Percentiles rank a stretch among this genome's conserved stretches.
Evolutionary conservation across 257 asterid species (phyloP).

Genomic region (Marsdenia floribunda): DNA sequence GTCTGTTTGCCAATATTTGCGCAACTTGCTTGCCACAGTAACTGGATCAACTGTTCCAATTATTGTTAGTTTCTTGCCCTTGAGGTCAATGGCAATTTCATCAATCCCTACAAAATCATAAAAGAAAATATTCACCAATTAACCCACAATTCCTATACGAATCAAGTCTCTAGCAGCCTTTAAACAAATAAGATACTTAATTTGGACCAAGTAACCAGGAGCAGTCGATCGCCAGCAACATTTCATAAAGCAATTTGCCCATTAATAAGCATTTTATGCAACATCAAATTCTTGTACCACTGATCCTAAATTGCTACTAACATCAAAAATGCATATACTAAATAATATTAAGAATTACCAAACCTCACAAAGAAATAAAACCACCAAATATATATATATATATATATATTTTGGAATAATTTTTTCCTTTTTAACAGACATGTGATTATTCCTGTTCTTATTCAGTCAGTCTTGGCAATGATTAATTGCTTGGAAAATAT

Average conservation of each 20-base stretch:
- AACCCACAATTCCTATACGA: neutral
- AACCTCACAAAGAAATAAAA: too few relatives aligned
- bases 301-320: too few relatives aligned
- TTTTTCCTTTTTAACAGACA: neutral
- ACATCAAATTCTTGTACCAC: too few relatives aligned
- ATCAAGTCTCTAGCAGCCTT: neutral
- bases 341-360: too few relatives aligned
- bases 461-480: neutral
- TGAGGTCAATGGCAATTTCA: slow-evolving; percentile 60
- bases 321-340: too few relatives aligned
- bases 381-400: too few relatives aligned
- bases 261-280: neutral
- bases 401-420: too few relatives aligned
- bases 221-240: neutral
- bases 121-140: neutral
- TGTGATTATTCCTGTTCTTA: neutral
- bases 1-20: slow-evolving; percentile 64
- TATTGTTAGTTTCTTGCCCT: slow-evolving; percentile 63
- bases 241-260: neutral
- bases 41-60: slow-evolving; percentile 89
- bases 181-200: neutral
- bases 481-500: neutral
- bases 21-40: slow-evolving; percentile 63
- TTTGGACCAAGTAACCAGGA: neutral
- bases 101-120: slow-evolving; percentile 50